Evolutionary conservation across 2,329 filamentous ascomycete species (phyloP), one percentile per base, ranked within the genome.

Genomic region (Colletotrichum sidae): DNA sequence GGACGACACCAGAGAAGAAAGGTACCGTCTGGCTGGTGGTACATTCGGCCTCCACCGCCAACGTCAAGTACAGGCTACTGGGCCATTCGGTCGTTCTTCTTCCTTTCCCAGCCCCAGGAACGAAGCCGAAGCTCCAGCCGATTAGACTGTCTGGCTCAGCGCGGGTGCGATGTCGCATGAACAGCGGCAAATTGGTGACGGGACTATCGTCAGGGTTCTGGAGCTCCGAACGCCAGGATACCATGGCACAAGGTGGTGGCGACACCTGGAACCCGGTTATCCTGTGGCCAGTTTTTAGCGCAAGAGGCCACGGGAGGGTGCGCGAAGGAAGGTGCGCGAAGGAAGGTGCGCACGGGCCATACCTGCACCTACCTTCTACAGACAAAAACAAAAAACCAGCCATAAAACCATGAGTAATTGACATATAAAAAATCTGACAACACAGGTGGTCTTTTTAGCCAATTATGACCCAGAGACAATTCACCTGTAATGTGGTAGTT

Each of bases 181-280:
- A 61, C 25, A 46, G 62, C 56, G 62, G 62, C 56, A 67, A 67
- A 67, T 67, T 67, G 53, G 44, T 57, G 62, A 68, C 62, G 59
- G 60, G 64, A 33, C 34, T 34, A 42, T 35, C 44, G 39, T 15
- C 64, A 59, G 64, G 64, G 60, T 39, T 65, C 55, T 4, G 33
- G 39, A 42, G n/a, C 25, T n/a, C 25, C 34, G 37, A 39, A 39
- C 15, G 41, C 52, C 65, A 44, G 64, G 50, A 55, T 51, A 56
- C 63, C 52, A 49, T 46, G 56, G 55, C 33, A 52, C 56, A 58
- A 55, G 38, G 25, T 47, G 38, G 25, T 47, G 39, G 17, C 44
- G n/a, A n/a, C n/a, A n/a, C n/a, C n/a, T n/a, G n/a, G n/a, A 15
- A 15, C 15, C 15, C 15, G 15, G 15, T 15, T 15, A 15, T 15